A percentile compares a stretch with the other conserved stretches of the same genome.
Evolutionary conservation across 108 stramenopile genomes (phyloP).

Genomic region (Epipyxis sp.): DNA sequence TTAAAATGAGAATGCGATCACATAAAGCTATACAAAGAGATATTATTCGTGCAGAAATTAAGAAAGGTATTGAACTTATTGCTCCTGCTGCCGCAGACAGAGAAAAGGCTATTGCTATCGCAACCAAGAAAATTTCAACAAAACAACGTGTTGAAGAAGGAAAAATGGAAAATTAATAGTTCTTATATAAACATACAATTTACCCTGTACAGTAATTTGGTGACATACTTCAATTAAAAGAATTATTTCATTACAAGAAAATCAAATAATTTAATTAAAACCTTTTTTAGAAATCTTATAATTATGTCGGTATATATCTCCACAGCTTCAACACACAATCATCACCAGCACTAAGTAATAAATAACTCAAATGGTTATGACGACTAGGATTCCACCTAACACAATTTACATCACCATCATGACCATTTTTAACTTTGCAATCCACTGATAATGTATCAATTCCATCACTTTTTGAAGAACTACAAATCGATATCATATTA

Average conservation of each 20-base stretch:
- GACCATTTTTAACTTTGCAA: constrained; percentile 47
- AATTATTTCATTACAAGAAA: too few species aligned
- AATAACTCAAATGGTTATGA: constrained; percentile 53
- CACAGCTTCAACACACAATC: constrained; percentile 81
- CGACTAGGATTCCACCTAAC: constrained; percentile 83
- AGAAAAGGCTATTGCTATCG: constrained; percentile 50
- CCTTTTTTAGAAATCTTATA: too few species aligned
- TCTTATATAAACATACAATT: too few species aligned
- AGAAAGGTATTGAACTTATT: constrained; percentile 49
- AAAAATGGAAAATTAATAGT: neutral
- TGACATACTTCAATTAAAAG: too few species aligned
- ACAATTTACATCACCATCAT: constrained; percentile 89
- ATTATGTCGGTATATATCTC: too few species aligned
- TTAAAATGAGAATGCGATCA: constrained; percentile 47
- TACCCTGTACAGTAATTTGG: too few species aligned
- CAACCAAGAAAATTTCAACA: constrained; percentile 20
- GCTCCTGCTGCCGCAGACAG: constrained; percentile 56
- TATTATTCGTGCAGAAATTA: constrained; percentile 49
- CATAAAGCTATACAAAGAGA: constrained; percentile 50
- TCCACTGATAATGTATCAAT: constrained; percentile 59
- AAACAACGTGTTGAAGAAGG: neutral
- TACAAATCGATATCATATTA: constrained; percentile 69
- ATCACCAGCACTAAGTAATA: constrained; percentile 76
- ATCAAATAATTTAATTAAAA: too few species aligned
- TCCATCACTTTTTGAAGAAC: constrained; percentile 69